phyloP scores from a whole-genome alignment of 176 grass and related monocot species.

The Ensete glaucum region DNA sequence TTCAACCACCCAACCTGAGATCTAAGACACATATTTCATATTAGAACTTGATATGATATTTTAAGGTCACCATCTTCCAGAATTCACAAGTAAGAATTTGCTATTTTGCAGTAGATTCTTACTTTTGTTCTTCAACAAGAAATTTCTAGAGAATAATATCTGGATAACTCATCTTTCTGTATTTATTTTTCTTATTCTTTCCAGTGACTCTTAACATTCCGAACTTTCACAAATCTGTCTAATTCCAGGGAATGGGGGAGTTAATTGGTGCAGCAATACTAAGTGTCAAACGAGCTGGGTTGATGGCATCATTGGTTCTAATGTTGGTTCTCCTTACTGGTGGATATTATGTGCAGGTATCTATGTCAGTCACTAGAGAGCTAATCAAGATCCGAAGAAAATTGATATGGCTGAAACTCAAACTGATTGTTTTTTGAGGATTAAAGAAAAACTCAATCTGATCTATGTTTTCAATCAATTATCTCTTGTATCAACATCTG shows the following conservation, averaged over 20 bases:
- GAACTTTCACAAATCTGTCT: not conserved
- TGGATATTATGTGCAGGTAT: conserved; percentile 75
- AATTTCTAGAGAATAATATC: too few relatives aligned
- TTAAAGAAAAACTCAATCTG: too few relatives aligned
- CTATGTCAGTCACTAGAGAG: not conserved
- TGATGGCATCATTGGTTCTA: conserved; percentile 75
- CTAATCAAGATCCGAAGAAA: not conserved
- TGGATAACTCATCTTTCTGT: not conserved
- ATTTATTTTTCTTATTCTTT: not conserved
- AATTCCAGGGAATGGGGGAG: conserved; percentile 59
- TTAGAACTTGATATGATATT: not conserved
- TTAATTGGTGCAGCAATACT: conserved; percentile 74
- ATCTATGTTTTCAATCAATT: too few relatives aligned
- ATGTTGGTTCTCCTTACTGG: conserved; percentile 96
- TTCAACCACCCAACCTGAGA: too few relatives aligned
- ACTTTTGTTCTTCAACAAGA: too few relatives aligned
- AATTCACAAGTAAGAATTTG: not conserved
- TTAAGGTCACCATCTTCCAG: not conserved
- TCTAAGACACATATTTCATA: too few relatives aligned
- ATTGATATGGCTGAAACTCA: too few relatives aligned
- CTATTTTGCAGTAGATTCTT: not conserved
- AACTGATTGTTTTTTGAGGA: too few relatives aligned
- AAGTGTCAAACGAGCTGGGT: conserved; percentile 58
- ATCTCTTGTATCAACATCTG: too few relatives aligned
- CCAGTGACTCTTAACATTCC: not conserved